Evolutionary conservation across 108 stramenopile genomes (phyloP).

Genomic region (Conticribra weissflogii): DNA sequence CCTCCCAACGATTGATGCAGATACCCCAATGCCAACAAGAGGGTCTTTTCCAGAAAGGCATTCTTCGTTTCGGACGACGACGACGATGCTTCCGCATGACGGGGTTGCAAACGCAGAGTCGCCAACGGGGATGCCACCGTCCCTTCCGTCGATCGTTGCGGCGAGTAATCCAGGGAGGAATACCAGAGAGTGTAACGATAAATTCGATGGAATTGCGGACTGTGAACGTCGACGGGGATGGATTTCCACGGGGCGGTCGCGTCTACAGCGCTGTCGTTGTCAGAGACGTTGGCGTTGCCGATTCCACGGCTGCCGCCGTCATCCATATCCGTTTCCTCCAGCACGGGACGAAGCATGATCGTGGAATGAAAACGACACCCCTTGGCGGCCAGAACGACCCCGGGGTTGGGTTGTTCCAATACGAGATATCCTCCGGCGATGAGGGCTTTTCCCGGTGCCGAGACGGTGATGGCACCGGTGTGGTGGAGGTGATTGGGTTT

Average conservation of each 20-base stretch:
- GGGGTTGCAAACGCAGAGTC: too few relatives aligned
- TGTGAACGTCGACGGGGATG: conserved; percentile 54
- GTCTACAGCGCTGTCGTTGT: not conserved
- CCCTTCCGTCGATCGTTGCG: conserved; percentile 2
- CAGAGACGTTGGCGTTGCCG: too few relatives aligned
- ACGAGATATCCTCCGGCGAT: conserved; percentile 96
- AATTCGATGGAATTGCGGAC: conserved; percentile 73
- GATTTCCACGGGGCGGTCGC: conserved; percentile 12
- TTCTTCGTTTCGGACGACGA: too few relatives aligned
- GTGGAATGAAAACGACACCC: conserved; percentile 86
- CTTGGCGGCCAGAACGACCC: conserved; percentile 85
- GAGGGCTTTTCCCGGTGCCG: conserved; percentile 92
- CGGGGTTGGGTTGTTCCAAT: conserved; percentile 87
- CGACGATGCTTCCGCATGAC: too few relatives aligned
- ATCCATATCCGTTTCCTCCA: not conserved
- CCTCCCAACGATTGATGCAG: conserved; percentile 42
- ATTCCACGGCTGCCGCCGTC: not conserved
- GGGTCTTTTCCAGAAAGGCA: conserved; percentile 88
- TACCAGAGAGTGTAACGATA: conserved; percentile 42
- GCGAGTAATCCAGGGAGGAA: conserved; percentile 21
- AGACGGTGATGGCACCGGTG: conserved; percentile 48
- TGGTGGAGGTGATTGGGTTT: not conserved
- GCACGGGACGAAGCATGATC: conserved; percentile 49
- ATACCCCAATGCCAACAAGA: conserved; percentile 72
- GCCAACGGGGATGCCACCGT: conserved; percentile 15